Evolutionary conservation across 495 filamentous ascomycete species (phyloP).

Genomic region (Xylaria curta): DNA sequence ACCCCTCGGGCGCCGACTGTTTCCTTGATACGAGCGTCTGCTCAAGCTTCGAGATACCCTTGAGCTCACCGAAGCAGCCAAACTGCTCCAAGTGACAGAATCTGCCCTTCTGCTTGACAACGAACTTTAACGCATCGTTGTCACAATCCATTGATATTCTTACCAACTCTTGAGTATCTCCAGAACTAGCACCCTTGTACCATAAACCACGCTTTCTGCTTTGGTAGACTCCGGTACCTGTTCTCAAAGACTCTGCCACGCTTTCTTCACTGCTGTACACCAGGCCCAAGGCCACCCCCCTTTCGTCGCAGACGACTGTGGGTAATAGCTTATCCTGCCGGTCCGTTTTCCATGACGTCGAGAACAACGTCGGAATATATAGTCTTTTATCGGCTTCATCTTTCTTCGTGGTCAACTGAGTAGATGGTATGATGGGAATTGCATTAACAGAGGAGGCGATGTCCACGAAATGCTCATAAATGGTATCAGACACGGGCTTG

Average conservation of each 20-base stretch:
- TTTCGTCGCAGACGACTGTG: constrained; percentile 87
- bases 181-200: constrained; percentile 95
- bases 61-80: constrained; percentile 87
- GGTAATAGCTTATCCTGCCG: constrained; percentile 82
- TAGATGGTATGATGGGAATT: constrained; percentile 79
- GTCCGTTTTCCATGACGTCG: constrained; percentile 75
- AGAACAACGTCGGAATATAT: constrained; percentile 70
- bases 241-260: constrained; percentile 81
- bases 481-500: constrained; percentile 49
- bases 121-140: constrained; percentile 86
- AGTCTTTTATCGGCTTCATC: constrained; percentile 61
- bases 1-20: constrained; percentile 79
- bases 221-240: constrained; percentile 92
- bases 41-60: constrained; percentile 81
- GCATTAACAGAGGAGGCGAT: constrained; percentile 63
- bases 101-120: constrained; percentile 86
- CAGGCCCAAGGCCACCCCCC: constrained; percentile 82
- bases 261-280: constrained; percentile 95
- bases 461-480: constrained; percentile 59
- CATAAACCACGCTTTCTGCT: constrained; percentile 92
- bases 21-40: constrained; percentile 83
- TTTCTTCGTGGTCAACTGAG: constrained; percentile 69
- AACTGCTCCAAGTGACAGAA: constrained; percentile 95
- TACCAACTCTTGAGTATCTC: constrained; percentile 88
- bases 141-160: constrained; percentile 89